These are phyloP conservation scores for Trichoderma orchidacearum DNA, from an alignment of 495 filamentous ascomycete species.

Conservation along the genomic window DNA sequence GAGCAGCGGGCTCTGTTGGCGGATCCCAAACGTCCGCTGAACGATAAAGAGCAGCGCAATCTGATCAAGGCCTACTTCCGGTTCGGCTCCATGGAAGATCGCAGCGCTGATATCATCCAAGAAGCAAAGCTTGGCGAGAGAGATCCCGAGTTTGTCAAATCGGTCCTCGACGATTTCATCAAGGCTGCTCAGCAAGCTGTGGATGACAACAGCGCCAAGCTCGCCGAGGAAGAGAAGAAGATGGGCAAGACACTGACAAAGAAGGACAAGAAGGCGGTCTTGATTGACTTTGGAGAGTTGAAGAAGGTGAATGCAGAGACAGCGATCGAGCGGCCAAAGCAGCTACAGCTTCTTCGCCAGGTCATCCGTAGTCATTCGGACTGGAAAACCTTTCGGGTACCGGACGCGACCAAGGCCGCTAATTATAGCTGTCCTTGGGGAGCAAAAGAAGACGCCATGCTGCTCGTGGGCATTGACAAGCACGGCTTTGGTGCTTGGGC, in stretches of 20 bases:
- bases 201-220: conserved; percentile 49
- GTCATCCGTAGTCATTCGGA: conserved; percentile 50
- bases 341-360: conserved; percentile 72
- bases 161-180: conserved; percentile 40
- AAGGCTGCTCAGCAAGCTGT: conserved; percentile 49
- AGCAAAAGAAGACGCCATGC: conserved; percentile 89
- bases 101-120: conserved; percentile 69
- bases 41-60: conserved; percentile 82
- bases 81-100: conserved; percentile 77
- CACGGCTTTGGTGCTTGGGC: conserved; percentile 94
- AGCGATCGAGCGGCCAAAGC: conserved; percentile 72
- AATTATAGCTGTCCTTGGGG: conserved; percentile 83
- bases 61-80: conserved; percentile 76
- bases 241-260: conserved; percentile 68
- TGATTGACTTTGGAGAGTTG: conserved; percentile 85
- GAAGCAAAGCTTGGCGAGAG: conserved; percentile 73
- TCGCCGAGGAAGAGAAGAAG: conserved; percentile 60
- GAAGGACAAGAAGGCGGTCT: conserved; percentile 90
- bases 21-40: conserved; percentile 76
- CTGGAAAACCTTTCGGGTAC: conserved; percentile 66
- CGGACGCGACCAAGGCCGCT: conserved; percentile 80
- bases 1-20: conserved; percentile 42
- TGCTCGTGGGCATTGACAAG: conserved; percentile 79
- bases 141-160: conserved; percentile 61
- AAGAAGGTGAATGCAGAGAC: conserved; percentile 93